These are phyloP conservation scores for Violaceomyces palustris DNA, from an alignment of 1,284 basidiomycete genomes.

Conservation along the genomic window DNA sequence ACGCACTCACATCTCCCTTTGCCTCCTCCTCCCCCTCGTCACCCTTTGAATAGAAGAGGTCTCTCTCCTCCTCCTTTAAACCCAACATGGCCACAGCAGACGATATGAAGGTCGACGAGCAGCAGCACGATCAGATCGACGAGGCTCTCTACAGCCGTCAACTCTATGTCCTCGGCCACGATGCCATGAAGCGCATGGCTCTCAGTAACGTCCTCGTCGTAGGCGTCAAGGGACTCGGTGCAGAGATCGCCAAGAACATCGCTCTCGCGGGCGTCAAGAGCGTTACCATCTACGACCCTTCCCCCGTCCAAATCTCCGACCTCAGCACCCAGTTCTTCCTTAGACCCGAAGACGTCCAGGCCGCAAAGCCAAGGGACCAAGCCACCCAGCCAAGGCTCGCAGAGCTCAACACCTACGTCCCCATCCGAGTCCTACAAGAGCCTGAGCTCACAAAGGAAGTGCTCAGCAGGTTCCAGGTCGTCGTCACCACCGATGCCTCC, in stretches of 20 bases:
- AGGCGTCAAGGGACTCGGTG: slow-evolving; percentile 86
- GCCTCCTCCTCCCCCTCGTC: no score
- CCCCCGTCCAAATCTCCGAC: slow-evolving; percentile 78
- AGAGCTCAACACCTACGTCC: slow-evolving; percentile 94
- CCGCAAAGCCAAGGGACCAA: slow-evolving; percentile 64
- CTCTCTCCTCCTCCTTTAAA: not conserved
- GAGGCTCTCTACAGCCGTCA: slow-evolving; percentile 49
- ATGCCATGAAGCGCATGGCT: slow-evolving; percentile 98
- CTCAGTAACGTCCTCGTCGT: slow-evolving; percentile 90
- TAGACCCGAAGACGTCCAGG: slow-evolving; percentile 75
- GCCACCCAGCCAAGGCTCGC: slow-evolving; percentile 84
- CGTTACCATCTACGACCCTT: slow-evolving; percentile 91
- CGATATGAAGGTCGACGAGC: slow-evolving; percentile 35
- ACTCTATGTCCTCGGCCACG: slow-evolving; percentile 52
- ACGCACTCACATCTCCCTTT: not conserved
- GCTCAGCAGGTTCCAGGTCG: slow-evolving; percentile 57
- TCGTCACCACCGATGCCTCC: slow-evolving; percentile 78
- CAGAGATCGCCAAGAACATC: slow-evolving; percentile 97
- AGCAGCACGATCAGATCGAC: slow-evolving; percentile 30
- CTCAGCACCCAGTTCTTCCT: slow-evolving; percentile 96
- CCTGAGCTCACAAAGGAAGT: slow-evolving; percentile 31
- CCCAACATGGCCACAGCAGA: slow-evolving; percentile 7
- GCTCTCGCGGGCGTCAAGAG: slow-evolving; percentile 95
- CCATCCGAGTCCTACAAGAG: slow-evolving; percentile 65
- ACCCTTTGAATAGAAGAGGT: no score